phyloP scores from a whole-genome alignment of 106 monocot species.

The Dendrobium catenatum region DNA sequence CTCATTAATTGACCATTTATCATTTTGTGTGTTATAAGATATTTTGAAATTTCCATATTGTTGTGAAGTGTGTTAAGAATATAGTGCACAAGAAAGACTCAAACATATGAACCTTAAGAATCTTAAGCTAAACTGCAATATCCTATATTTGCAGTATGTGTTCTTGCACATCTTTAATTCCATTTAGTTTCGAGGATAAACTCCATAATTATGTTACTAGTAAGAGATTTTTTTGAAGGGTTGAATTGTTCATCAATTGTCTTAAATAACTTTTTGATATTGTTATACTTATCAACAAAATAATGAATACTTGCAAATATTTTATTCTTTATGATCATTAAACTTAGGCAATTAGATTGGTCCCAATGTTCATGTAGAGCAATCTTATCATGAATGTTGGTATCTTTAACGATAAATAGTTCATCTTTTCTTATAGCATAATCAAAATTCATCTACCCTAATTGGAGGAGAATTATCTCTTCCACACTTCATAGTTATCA shows the following conservation, averaged over 20 bases:
- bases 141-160: conserved; percentile 9
- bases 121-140: background rate
- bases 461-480: conserved; percentile 7
- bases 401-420: background rate
- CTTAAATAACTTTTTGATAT: background rate
- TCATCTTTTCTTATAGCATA: too few relatives aligned
- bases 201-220: conserved; percentile 6
- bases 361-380: too few relatives aligned
- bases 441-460: background rate
- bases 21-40: conserved; percentile 14
- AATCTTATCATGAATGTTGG: background rate
- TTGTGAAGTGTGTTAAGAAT: conserved; percentile 7
- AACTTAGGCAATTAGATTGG: background rate
- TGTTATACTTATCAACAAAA: background rate
- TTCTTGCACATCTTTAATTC: background rate
- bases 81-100: conserved; percentile 5
- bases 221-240: background rate
- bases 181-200: background rate
- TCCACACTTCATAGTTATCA: background rate
- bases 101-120: background rate
- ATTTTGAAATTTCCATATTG: background rate
- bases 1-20: conserved; percentile 11
- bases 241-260: conserved; percentile 14
- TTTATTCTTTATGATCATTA: conserved; percentile 2
- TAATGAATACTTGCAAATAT: background rate